A percentile compares a stretch with the other conserved stretches of the same genome.
These are phyloP conservation scores for Pittosporum tobira DNA, from an alignment of 129 eudicot genomes.

Conservation along the genomic window DNA sequence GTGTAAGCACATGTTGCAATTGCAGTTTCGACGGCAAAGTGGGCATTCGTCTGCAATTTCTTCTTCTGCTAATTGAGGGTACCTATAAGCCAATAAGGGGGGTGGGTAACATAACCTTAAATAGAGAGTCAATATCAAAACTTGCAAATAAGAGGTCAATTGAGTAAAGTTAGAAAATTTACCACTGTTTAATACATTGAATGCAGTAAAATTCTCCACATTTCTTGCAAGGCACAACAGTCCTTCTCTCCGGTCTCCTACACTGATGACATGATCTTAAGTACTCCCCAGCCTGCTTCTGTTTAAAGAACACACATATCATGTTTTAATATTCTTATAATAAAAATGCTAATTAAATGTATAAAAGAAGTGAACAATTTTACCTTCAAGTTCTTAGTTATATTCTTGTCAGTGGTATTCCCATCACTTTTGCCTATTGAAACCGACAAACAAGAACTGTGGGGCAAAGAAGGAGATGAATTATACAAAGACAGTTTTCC, in stretches of 20 bases:
- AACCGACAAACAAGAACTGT: conserved; percentile 13
- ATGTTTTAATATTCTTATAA: background rate
- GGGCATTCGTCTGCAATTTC: conserved; percentile 60
- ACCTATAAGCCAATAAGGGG: conserved; percentile 37
- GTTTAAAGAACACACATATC: background rate
- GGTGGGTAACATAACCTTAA: no score
- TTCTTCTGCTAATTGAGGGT: conserved; percentile 49
- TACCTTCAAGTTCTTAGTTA: conserved; percentile 15
- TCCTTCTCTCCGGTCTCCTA: conserved; percentile 41
- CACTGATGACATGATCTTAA: conserved; percentile 65
- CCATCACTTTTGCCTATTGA: conserved; percentile 12
- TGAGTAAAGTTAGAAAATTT: background rate
- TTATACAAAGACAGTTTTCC: conserved; percentile 4
- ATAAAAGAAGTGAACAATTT: background rate
- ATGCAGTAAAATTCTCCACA: conserved; percentile 58
- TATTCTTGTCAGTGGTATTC: conserved; percentile 10
- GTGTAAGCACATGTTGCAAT: conserved; percentile 74
- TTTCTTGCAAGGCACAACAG: conserved; percentile 63
- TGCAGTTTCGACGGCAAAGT: conserved; percentile 68
- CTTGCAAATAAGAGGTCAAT: background rate
- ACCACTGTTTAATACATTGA: conserved; percentile 74
- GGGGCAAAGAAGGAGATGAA: conserved; percentile 23
- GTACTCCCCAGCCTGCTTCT: conserved; percentile 31
- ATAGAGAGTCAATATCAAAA: background rate
- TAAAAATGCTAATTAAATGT: background rate